Evolutionary conservation across 352 stramenopile species (phyloP).

Genomic region (Globisporangium carolinianum): DNA sequence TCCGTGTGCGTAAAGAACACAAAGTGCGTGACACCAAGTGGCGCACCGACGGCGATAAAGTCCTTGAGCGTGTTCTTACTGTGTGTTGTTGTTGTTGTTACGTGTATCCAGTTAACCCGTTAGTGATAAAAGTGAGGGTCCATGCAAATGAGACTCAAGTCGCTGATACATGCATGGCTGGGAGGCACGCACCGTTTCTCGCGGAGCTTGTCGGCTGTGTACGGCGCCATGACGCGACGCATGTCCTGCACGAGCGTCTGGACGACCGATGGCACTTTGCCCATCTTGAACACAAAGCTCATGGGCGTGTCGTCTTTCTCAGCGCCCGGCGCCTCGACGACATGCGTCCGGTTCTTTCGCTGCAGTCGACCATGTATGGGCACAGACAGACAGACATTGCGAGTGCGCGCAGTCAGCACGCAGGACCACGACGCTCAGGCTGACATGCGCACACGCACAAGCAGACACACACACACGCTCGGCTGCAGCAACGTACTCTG

Average conservation of each 20-base stretch:
- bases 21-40: constrained; percentile 96
- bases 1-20: constrained; percentile 94
- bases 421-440: not conserved
- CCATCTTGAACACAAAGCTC: constrained; percentile 91
- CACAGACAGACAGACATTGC: not conserved
- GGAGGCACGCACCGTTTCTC: constrained; percentile 56
- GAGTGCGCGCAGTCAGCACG: not conserved
- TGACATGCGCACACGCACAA: not conserved
- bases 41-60: constrained; percentile 85
- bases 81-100: not conserved
- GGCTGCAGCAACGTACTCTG: constrained; percentile 43
- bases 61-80: constrained; percentile 89
- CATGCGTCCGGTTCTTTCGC: constrained; percentile 83
- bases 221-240: constrained; percentile 92
- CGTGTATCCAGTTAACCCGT: not conserved
- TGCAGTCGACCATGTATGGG: constrained; percentile 14
- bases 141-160: not conserved
- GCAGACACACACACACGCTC: not conserved
- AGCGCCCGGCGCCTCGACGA: constrained; percentile 44
- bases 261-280: constrained; percentile 73
- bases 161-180: not conserved
- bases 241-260: constrained; percentile 89
- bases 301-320: constrained; percentile 85
- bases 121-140: not conserved
- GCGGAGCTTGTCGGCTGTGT: constrained; percentile 90